These are phyloP conservation scores for Aurantiochytrium sp. DNA, from an alignment of 108 stramenopile species.

Conservation along the genomic window DNA sequence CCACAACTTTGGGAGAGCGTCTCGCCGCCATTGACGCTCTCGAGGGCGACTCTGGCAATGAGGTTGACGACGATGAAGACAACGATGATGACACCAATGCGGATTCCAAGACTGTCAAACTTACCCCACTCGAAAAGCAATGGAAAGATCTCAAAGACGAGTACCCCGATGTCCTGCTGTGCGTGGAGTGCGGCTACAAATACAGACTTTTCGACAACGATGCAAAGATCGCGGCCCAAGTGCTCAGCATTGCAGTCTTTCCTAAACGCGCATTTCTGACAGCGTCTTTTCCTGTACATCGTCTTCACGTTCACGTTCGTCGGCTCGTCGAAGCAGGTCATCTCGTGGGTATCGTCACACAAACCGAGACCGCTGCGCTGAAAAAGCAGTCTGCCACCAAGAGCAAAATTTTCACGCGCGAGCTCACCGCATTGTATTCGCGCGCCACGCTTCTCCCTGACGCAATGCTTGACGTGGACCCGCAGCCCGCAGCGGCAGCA, in stretches of 20 bases:
- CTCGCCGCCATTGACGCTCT: too few species aligned
- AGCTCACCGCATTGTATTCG: neutral
- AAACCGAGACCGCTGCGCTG: conserved; percentile 10
- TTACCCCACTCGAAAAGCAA: neutral
- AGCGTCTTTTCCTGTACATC: neutral
- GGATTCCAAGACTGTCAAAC: too few species aligned
- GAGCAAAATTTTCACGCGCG: neutral
- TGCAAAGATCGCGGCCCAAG: neutral
- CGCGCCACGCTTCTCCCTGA: neutral
- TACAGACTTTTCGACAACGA: neutral
- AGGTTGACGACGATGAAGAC: too few species aligned
- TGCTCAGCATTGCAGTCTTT: neutral
- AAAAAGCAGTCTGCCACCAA: neutral
- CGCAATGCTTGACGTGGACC: neutral
- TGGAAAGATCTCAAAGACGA: neutral
- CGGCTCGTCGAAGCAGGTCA: neutral
- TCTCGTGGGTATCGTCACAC: neutral
- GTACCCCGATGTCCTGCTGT: neutral
- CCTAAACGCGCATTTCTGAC: neutral
- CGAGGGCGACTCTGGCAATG: too few species aligned
- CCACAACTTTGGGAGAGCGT: too few species aligned
- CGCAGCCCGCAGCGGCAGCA: too few species aligned
- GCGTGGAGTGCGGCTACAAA: conserved; percentile 16
- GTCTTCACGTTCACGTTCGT: neutral
- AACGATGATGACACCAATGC: too few species aligned